phyloP scores from a whole-genome alignment of 306 rosid species.

The Nissolia schottii region DNA sequence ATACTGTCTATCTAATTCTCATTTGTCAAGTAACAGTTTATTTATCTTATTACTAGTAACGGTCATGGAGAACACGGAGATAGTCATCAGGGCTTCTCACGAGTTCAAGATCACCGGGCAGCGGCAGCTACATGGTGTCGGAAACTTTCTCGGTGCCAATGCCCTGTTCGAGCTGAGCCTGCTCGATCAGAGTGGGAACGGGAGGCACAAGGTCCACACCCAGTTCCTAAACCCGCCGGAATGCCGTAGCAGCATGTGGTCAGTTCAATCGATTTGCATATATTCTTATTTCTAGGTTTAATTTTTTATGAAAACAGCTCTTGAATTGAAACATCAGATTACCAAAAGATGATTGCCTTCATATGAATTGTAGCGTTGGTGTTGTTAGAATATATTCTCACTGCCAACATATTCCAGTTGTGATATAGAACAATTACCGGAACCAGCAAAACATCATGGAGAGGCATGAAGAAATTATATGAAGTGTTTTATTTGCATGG shows the following conservation, averaged over 20 bases:
- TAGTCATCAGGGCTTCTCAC: constrained; percentile 55
- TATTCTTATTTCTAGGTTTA: constrained; percentile 72
- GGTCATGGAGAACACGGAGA: constrained; percentile 46
- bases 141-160: constrained; percentile 53
- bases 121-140: constrained; percentile 50
- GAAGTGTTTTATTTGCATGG: too few species aligned
- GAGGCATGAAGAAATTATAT: too few species aligned
- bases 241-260: constrained; percentile 70
- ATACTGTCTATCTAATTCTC: too few species aligned
- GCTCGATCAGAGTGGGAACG: constrained; percentile 69
- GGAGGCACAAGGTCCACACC: constrained; percentile 62
- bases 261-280: too few species aligned
- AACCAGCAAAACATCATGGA: too few species aligned
- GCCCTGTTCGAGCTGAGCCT: constrained; percentile 63
- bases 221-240: constrained; percentile 3
- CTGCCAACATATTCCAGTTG: too few species aligned
- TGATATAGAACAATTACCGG: too few species aligned
- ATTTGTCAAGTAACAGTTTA: too few species aligned
- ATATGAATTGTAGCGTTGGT: constrained; percentile 68
- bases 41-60: too few species aligned
- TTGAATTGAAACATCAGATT: constrained; percentile 78
- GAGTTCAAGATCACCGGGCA: constrained; percentile 56
- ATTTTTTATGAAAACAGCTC: constrained; percentile 57
- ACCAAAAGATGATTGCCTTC: constrained; percentile 71
- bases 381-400: constrained; percentile 48